phyloP scores from a whole-genome alignment of 129 eudicot species.

The Tagetes erecta region DNA sequence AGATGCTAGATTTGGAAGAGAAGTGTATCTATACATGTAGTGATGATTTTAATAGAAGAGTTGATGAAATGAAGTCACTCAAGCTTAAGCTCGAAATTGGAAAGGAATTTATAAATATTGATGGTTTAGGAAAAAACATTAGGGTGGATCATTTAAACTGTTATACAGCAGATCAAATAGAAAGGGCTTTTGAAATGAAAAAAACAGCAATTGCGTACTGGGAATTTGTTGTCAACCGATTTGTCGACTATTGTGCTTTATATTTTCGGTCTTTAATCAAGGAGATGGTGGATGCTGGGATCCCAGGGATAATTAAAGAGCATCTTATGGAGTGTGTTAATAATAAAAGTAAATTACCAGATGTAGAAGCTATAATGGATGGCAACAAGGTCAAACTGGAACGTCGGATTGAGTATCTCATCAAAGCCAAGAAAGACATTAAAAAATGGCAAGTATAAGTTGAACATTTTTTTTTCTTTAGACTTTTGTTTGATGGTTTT shows the following conservation, averaged over 20 bases:
- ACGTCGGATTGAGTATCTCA: neutral
- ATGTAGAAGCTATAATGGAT: neutral
- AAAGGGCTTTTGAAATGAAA: neutral
- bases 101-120: neutral
- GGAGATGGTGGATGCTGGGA: neutral
- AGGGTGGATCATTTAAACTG: neutral
- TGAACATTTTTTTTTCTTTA: neutral
- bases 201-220: neutral
- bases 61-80: neutral
- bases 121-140: slow-evolving; percentile 14
- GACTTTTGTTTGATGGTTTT: slow-evolving; percentile 1
- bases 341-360: slow-evolving; percentile 5
- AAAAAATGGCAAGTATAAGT: neutral
- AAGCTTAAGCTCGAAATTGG: neutral
- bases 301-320: neutral
- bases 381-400: neutral
- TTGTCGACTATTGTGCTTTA: neutral
- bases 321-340: neutral
- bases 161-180: neutral
- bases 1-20: neutral
- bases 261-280: neutral
- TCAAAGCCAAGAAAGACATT: neutral
- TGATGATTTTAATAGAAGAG: neutral
- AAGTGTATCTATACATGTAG: neutral
- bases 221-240: slow-evolving; percentile 11